Base-by-base conservation (phyloP, 2,329 filamentous ascomycete genomes). In the Diplodia sapinea region DNA sequence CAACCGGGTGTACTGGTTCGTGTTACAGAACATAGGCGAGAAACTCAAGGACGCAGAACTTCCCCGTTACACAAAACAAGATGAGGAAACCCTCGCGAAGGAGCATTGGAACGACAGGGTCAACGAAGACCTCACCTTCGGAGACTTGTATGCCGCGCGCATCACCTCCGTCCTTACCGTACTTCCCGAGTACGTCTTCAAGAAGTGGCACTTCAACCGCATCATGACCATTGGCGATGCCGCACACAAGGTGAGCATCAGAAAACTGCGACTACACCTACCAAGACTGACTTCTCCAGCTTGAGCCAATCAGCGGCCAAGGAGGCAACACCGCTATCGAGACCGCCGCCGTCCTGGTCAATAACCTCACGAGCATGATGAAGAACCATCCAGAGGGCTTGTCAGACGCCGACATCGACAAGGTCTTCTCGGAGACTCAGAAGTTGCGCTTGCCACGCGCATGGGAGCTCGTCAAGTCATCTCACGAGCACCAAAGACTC, bases 161-260 rank as follows among this genome's bases (percentile, higher is more conserved):
- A 69, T 38, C 8, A 70, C 66, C 6, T 73, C 57, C 38, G 73
- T 68, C 43, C 70, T 76, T 26, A 70, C 78, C 5, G 70, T 71
- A 61, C 52, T 80, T 15, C 74, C 79, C 55, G 79, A 82, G 68
- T 78, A 77, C 43, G 74, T 80, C 1, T 75, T 80, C n/a, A 69
- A 76, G 12, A 73, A 75, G 43, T 82, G 81, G 78, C 74, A 79
- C 61, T 80, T 75, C 51, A 73, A 76, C 12, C 72, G 81, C 11
- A 76, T 80, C 3, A 73, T 82, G 1, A 72, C 76, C 1, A 74
- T 83, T 6, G 81, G 81, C 0, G 81, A 83, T 69, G 74, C 80
- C 0, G 79, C 76, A 7, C 80, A 83, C 69, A 83, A 82, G 74
- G 78, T 77, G 70, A 66, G 26, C 52, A 12, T 15, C 36, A 36